Percentiles rank a stretch among this genome's conserved stretches.
Conservation (phyloP, 2,329 filamentous ascomycete species). For the Penicillium sp. region DNA sequence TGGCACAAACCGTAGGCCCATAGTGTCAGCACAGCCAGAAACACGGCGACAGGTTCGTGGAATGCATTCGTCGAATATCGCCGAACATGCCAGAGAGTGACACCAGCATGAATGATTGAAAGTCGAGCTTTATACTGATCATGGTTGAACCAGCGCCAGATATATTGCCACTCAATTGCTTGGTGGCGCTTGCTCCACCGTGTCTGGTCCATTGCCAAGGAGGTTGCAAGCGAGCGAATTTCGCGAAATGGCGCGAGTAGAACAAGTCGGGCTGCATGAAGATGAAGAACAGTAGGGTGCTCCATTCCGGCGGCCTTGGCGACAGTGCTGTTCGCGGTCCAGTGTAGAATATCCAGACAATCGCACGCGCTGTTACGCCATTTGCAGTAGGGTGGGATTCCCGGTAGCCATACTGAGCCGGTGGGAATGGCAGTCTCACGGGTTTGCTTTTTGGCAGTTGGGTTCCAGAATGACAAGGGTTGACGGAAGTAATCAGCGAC, state of each 20-base stretch:
- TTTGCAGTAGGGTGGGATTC: slow-evolving; percentile 45
- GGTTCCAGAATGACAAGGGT: slow-evolving; percentile 45
- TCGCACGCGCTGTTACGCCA: slow-evolving; percentile 44
- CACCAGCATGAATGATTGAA: slow-evolving; percentile 52
- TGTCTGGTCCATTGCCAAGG: slow-evolving; percentile 30
- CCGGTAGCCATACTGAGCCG: slow-evolving; percentile 45
- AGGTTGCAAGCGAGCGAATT: slow-evolving; percentile 43
- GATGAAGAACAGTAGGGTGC: slow-evolving; percentile 52
- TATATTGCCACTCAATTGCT: slow-evolving; percentile 36
- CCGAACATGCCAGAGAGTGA: slow-evolving; percentile 50
- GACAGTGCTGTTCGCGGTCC: slow-evolving; percentile 52
- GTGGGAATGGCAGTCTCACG: slow-evolving; percentile 32
- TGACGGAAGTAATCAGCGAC: slow-evolving; percentile 44
- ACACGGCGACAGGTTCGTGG: slow-evolving; percentile 45
- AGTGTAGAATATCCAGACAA: slow-evolving; percentile 53
- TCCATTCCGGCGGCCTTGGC: slow-evolving; percentile 49
- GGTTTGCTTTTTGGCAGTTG: slow-evolving; percentile 40
- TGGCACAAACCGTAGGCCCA: slow-evolving; percentile 46
- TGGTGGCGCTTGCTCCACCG: slow-evolving; percentile 29
- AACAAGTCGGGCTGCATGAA: slow-evolving; percentile 52
- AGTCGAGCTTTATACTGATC: slow-evolving; percentile 55
- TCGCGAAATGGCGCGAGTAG: slow-evolving; percentile 48
- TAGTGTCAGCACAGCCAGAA: slow-evolving; percentile 44
- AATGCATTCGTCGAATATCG: slow-evolving; percentile 48
- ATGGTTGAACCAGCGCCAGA: slow-evolving; percentile 48